Base-by-base conservation (phyloP, 305 asterid species). In the Fraxinus latifolia region DNA sequence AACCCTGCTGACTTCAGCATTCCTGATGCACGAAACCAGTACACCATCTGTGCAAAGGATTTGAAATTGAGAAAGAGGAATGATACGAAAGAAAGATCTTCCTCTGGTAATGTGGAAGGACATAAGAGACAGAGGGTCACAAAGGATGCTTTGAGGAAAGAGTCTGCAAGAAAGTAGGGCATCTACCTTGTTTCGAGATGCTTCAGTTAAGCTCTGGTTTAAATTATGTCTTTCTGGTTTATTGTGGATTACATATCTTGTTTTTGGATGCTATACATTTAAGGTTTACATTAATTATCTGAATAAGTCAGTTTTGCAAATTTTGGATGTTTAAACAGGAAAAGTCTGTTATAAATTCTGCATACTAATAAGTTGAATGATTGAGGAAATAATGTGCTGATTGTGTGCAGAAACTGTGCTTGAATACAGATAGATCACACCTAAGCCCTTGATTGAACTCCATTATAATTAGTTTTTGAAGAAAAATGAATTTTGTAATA, bases 1-100 rank as follows among this genome's bases (percentile, higher is more conserved):
- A 96, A 94, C 85, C 99, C 99, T 5, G 92, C 92, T 27, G 98
- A 96, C 25, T 91, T 93, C 78, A 89, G 91, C 88, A n/a, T 82
- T 47, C 92, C 92, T 11, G 91, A 85, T 21, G 90, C 90, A 34
- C 85, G 89, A 76, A 91, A 91, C 55, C 81, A 82, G 83, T 94
- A 65, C 87, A 94, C 94, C 4, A 80, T 92, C 71, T 79, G 84
- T 72, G 86, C 91, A 9, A 90, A 82, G 81, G 96, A 91, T 82
- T 74, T 92, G 80, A 89, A 77, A 80, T 36, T 77, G 7, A 79
- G 84, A 78, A 92, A 82, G 80, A 85, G 76, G 85, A 85, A 72
- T 15, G 78, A 74, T 27, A 76, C 77, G 8, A 87, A 81, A 62
- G 86, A 82, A 62, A 85, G 76, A 82, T 0, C 77, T 74, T 42